Evolutionary conservation across 768 basidiomycete species (phyloP), one percentile per base, ranked within the genome.

Genomic region (Boletellus sp.): DNA sequence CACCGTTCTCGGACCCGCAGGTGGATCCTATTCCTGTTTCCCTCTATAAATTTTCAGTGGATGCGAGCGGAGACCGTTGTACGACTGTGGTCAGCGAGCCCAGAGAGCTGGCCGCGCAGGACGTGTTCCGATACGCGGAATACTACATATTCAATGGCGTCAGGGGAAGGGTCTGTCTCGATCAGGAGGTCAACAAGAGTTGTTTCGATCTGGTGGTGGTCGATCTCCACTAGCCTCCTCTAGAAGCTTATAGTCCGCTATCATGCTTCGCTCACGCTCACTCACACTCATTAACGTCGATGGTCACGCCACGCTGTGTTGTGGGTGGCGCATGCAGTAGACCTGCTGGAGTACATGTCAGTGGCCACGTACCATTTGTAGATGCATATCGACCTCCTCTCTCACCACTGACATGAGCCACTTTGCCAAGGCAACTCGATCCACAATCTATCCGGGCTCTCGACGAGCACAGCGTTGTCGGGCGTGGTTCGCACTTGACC

Each of bases 21-120:
- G 4, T 10, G 1, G 13, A 11, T 6, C n/a, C 34, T 13, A 2
- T 28, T 7, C 20, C 47, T n/a, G 16, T 34, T 13, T 15, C 35
- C 32, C 51, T 61, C 16, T 52, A 57, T n/a, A 63, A 60, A 35
- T 44, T 63, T 41, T 34, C 60, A 3, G 26, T 62, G 8, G 60
- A 61, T 19, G 60, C 51, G 19, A 61, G 60, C 9, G 56, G 47
- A 22, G 53, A 58, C 15, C 35, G 35, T 3, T 54, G 57, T 23
- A 54, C 42, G 5, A 50, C 48, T 3, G 38, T 39, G 22, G 38
- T 54, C 46, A 54, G 60, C 43, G 48, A 62, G 34, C 42, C 51
- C 34, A 53, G 39, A 24, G 31, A 15, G n/a, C 23, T 63, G 19
- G 31, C 36, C 12, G 16, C 44, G 17, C 35, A 51, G 23, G 52